Base-by-base conservation (phyloP, 192 early-diverging fungal genomes). In the Coemansia sp. region DNA sequence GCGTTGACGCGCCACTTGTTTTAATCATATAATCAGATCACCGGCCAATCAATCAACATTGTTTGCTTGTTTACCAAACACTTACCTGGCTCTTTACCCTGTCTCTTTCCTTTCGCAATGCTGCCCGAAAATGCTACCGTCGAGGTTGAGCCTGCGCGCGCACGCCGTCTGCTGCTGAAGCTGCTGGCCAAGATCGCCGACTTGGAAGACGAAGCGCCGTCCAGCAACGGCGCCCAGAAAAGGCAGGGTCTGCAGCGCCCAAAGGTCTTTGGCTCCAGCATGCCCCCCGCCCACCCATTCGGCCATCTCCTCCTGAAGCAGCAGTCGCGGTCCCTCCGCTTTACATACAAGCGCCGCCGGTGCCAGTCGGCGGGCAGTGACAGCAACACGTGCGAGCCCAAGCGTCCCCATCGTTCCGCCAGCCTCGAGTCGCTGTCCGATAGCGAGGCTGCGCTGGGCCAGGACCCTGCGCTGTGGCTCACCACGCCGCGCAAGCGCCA, bases 391-490 rank as follows among this genome's bases (percentile, higher is more conserved):
- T 32, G 27, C 0, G 63, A 61, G 27, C 46, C 31, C 49, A 44
- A 43, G 5, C 23, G 16, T 7, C 21, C 49, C 3, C 23, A 22
- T 3, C 38, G 69, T 22, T 71, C 75, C 5, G 22, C 69, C 24
- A 78, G 69, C 28, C 22, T 59, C 32, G 66, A 62, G 5, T 56
- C 75, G 27, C 58, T 68, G 10, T 78, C 75, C 0, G 65, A 71
- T 48, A 54, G 54, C 43, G 75, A 68, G 31, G 28, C 61, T 5
- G 43, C 63, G 2, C 23, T 59, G 16, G 54, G 63, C 16, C 60
- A 62, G 43, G 69, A 79, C 29, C 76, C 76, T 3, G 76, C 76
- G 1, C 62, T 52, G 11, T 79, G 69, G 76, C 70, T 79, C 29
- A 69, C 76, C 4, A 79, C 76, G 5, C 76, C 76, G 6, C 76